Base-by-base conservation (phyloP, 345 rosid genomes). In the rapeseed (Brassica napus) region DNA sequence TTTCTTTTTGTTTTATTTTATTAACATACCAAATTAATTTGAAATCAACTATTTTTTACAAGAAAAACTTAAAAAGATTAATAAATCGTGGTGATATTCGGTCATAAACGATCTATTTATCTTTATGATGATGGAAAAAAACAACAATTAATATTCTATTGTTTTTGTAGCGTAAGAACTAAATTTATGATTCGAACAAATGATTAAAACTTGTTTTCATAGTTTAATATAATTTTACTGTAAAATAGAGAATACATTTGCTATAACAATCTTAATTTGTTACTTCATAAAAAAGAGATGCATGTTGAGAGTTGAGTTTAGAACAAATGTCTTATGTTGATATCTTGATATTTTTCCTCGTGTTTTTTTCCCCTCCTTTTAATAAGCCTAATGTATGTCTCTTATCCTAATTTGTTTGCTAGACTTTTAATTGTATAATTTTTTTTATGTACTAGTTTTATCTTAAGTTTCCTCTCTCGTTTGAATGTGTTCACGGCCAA, bases 21-120 rank as follows among this genome's bases (percentile, higher is more conserved):
- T 67, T 42, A 66, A 81, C 71, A 2, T 65, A 81, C 84, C 83
- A 65, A 75, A 75, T 81, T 63, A 57, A 62, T 79, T 62, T 47
- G 7, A 31, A 67, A 58, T 21, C 3, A 10, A 34, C 24, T 65
- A 34, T 14, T 5, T 15, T 72, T 58, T 21, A 37, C 21, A 44
- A 26, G 57, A 35, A 64, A 60, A 16, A 23, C 28, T 11, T 4
- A 49, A 37, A 52, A 69, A 68, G 68, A 8, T 65, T 72, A 11
- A 12, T 58, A 73, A 68, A 63, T 61, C 59, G 71, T 80, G 72
- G 68, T 18, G 67, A 55, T 64, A 70, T 57, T 71, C 10, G 57
- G 79, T 71, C 80, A 75, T 75, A 14, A 65, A 55, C n/a, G 8
- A 18, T 57, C 8, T 69, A 63, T 64, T 70, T 75, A 63, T 15